A percentile compares a stretch with the other conserved stretches of the same genome.
Evolutionary conservation across 768 basidiomycete genomes (phyloP).

Genomic region (Pisolithus albus): DNA sequence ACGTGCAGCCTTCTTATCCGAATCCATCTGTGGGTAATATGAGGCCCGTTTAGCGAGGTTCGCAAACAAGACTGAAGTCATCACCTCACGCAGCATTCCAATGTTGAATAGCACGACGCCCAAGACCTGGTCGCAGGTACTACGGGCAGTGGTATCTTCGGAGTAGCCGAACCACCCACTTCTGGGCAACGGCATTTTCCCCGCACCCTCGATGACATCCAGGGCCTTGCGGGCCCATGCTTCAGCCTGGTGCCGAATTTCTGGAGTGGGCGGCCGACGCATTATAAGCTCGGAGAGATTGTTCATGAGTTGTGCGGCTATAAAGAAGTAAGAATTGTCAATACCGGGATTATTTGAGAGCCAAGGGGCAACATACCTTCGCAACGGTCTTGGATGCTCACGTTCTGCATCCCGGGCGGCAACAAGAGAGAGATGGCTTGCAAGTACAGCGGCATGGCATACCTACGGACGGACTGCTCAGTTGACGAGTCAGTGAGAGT

Average conservation of each 20-base stretch:
- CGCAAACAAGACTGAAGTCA: background rate
- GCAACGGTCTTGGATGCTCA: conserved; percentile 46
- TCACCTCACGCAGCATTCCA: conserved; percentile 45
- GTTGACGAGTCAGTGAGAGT: background rate
- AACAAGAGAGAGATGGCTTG: conserved; percentile 59
- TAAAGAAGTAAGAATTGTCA: background rate
- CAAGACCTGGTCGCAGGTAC: conserved; percentile 48
- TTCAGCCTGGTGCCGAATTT: conserved; percentile 42
- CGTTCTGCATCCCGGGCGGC: conserved; percentile 29
- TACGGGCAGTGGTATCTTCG: conserved; percentile 22
- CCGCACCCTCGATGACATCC: conserved; percentile 25
- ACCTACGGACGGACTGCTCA: conserved; percentile 31
- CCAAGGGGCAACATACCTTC: conserved; percentile 38
- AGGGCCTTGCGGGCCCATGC: conserved; percentile 53
- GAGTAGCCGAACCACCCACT: conserved; percentile 14
- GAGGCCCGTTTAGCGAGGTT: background rate
- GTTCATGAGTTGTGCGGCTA: conserved; percentile 44
- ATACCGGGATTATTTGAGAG: background rate
- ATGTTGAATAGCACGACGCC: conserved; percentile 58
- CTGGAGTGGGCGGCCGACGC: conserved; percentile 30
- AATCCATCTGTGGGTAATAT: conserved; percentile 24
- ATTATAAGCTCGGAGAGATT: conserved; percentile 40
- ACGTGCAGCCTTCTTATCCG: conserved; percentile 23
- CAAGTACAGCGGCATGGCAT: conserved; percentile 58
- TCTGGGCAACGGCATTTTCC: conserved; percentile 11